phyloP scores from a whole-genome alignment of 169 alveolate species.

The Eimeria necatrix region DNA sequence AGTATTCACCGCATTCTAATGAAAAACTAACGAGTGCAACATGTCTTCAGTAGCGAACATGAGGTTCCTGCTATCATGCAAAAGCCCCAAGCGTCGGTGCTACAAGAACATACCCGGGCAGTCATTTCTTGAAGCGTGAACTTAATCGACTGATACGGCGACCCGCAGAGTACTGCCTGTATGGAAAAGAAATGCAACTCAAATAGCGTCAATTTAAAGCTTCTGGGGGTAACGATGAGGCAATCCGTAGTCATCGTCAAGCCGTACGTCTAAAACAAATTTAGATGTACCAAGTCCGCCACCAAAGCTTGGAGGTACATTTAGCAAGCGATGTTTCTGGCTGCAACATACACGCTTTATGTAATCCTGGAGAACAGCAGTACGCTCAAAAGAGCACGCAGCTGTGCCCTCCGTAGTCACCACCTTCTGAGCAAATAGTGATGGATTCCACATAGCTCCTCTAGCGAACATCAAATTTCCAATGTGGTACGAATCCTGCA shows the following conservation, averaged over 20 bases:
- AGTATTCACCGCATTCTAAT: not conserved
- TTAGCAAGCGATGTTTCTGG: not conserved
- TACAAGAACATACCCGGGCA: constrained; percentile 62
- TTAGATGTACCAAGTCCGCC: no score
- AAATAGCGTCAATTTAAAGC: not conserved
- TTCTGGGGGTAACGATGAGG: not conserved
- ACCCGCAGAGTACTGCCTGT: constrained; percentile 75
- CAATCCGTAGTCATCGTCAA: not conserved
- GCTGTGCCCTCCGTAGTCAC: not conserved
- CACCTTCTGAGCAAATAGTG: constrained; percentile 48
- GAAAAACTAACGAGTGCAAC: not conserved
- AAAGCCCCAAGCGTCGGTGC: not conserved
- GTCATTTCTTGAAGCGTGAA: constrained; percentile 79
- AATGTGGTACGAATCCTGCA: constrained; percentile 77
- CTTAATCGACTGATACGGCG: constrained; percentile 78
- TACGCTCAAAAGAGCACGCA: not conserved
- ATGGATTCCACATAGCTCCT: constrained; percentile 84
- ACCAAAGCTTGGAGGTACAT: not conserved
- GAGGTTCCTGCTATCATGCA: not conserved
- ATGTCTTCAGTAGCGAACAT: not conserved
- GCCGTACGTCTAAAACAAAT: no score
- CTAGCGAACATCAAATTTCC: constrained; percentile 81
- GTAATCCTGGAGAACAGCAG: constrained; percentile 55
- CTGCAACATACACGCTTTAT: constrained; percentile 52
- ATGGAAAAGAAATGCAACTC: not conserved